Evolutionary conservation across 1,139 yeast genomes (phyloP), one percentile per base, ranked within the genome.

Genomic region (Entelexis paramagnoliae): DNA sequence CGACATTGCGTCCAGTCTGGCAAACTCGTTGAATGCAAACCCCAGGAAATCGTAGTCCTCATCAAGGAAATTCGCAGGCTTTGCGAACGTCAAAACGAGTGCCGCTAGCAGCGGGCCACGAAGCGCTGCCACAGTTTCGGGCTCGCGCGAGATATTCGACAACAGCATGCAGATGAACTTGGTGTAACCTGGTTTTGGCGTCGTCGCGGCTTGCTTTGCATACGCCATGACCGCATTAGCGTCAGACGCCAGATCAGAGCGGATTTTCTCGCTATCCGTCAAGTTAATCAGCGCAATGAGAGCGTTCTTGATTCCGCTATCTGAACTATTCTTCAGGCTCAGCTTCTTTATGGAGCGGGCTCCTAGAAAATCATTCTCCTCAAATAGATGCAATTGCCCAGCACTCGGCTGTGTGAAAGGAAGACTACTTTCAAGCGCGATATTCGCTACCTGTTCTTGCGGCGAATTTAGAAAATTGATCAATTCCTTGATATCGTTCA

Each of bases 21-120:
- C 87, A 48, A 87, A 72, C 65, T 91, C 97, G 16, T 95, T 91
- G 67, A 91, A 89, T 66, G 87, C 86, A 66, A 82, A 88, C 0
- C 96, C 77, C 58, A 91, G 72, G 64, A 86, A 89, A 66, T 89
- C 96, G 62, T 69, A 91, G 59, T 78, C 77, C 4, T 51, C 41
- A 39, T 55, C 53, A 11, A n/a, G 2, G 14, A 43, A 11, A 36
- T 49, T 38, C 13, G 36, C 33, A 40, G 55, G 39, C 30, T 50
- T 24, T 26, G 54, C 49, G 8, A 51, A 32, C 10, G 52, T 50
- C 10, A 52, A 19, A 11, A 48, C 54, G 17, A 51, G 45, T 17
- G 52, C 49, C 10, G 59, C 55, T 52, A 66, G 64, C 68, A 24
- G 67, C 55, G 80, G 34, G 1, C 52, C 68, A 13, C 76, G 76